Conservation (phyloP, 2,329 filamentous ascomycete genomes). For the Phialemoniopsis sp. region DNA sequence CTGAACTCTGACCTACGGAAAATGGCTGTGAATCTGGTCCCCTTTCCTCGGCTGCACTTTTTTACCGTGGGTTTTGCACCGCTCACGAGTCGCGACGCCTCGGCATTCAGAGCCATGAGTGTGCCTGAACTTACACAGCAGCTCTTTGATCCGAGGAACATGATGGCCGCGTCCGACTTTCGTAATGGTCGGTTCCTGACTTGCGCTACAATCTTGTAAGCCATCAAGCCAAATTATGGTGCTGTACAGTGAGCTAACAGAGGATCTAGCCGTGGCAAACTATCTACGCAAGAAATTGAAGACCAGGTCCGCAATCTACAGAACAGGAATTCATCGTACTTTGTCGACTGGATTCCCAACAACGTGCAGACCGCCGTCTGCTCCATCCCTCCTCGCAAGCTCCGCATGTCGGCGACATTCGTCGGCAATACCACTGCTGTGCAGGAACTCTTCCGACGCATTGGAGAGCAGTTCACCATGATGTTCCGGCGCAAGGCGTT, state of each 20-base stretch:
- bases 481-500: slow-evolving; percentile 99
- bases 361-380: slow-evolving; percentile 99
- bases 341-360: slow-evolving; percentile 99
- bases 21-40: slow-evolving; percentile 98
- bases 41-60: slow-evolving; percentile 99
- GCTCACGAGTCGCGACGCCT: slow-evolving; percentile 75
- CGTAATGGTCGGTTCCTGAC: slow-evolving; percentile 98
- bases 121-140: slow-evolving; percentile 98
- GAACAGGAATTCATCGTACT: slow-evolving; percentile 99
- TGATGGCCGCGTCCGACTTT: slow-evolving; percentile 99
- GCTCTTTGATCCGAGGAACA: slow-evolving; percentile 99
- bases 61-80: slow-evolving; percentile 99
- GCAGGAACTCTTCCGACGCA: slow-evolving; percentile 99
- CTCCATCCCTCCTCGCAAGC: slow-evolving; percentile 94
- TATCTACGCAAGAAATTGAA: slow-evolving; percentile 99
- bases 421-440: slow-evolving; percentile 99
- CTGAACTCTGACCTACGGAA: slow-evolving; percentile 99
- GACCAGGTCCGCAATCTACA: slow-evolving; percentile 99
- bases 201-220: slow-evolving; percentile 94
- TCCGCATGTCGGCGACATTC: slow-evolving; percentile 99
- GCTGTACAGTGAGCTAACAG: too few relatives aligned
- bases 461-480: slow-evolving; percentile 98
- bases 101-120: slow-evolving; percentile 94
- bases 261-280: slow-evolving; percentile 85
- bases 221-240: slow-evolving; percentile 14